Evolutionary conservation across 495 filamentous ascomycete genomes (phyloP), one percentile per base, ranked within the genome.

Genomic region (Penicillium canariense): DNA sequence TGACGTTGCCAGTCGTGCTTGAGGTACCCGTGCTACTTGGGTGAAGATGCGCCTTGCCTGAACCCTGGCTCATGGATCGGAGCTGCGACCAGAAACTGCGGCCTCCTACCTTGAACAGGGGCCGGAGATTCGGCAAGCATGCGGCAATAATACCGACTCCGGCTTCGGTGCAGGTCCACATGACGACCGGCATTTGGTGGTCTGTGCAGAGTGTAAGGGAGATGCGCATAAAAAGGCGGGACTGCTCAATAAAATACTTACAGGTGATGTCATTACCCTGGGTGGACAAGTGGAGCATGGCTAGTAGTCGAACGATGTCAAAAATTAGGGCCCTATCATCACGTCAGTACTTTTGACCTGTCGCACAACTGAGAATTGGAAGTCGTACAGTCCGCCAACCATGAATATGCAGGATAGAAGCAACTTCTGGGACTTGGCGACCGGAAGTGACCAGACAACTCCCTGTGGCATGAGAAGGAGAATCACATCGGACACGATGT

Each of bases 391-490:
- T 32, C 61, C 60, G 48, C 77, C 77, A 8, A 80, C 43, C 14
- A 68, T 48, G 50, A 80, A 80, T 3, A 80, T 68, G 17, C 66
- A 62, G 0, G 67, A 62, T 6, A 78, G 54, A 15, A 72, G 66
- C 22, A 69, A 25, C 42, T 73, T 80, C 46, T 75, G 65, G 14
- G 54, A 58, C 48, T 59, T 63, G 2, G 68, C 49, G 35, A 78
- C 67, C 2, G 74, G 70, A 10, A 78, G 58, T 5, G 58, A 60
- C 60, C 68, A 68, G 5, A 82, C 66, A 1, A 74, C 70, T 1
- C 74, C 72, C 11, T 84, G 60, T 0, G 82, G 82, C 32, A 83
- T 71, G 0, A 77, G 26, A 12, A 80, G 61, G 22, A 80, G 66
- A 14, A 65, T 61, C 4, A 68, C 47, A 49, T 77, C 76, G 2